These are phyloP conservation scores for Aureobasidium vineae DNA, from an alignment of 2,329 filamentous ascomycete species.

Conservation along the genomic window DNA sequence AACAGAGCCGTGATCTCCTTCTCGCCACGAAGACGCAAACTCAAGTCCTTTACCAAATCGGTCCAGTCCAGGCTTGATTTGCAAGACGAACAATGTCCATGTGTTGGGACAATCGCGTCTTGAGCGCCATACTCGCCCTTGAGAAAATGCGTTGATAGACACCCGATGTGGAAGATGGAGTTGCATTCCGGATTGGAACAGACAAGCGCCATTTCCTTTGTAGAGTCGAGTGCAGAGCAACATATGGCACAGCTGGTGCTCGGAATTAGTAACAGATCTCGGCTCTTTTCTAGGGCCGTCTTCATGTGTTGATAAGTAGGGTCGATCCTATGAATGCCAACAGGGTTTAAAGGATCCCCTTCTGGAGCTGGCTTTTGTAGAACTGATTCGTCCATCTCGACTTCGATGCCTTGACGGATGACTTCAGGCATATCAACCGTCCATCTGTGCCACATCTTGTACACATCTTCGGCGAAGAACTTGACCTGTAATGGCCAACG, in stretches of 20 bases:
- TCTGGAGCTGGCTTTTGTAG: not conserved
- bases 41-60: conserved; percentile 79
- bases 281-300: conserved; percentile 53
- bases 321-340: conserved; percentile 49
- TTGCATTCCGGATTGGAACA: conserved; percentile 53
- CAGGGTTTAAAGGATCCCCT: not conserved
- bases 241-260: conserved; percentile 53
- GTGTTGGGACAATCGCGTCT: conserved; percentile 61
- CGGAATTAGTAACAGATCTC: conserved; percentile 43
- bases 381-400: conserved; percentile 29
- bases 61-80: conserved; percentile 63
- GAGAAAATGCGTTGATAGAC: conserved; percentile 55
- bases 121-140: conserved; percentile 40
- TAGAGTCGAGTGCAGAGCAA: conserved; percentile 39
- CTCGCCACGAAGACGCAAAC: conserved; percentile 65
- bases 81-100: conserved; percentile 72
- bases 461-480: conserved; percentile 72
- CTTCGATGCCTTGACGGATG: conserved; percentile 48
- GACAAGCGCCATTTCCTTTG: conserved; percentile 48
- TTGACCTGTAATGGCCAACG: conserved; percentile 79
- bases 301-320: conserved; percentile 54
- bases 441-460: conserved; percentile 65
- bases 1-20: conserved; percentile 69
- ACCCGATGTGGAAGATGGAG: conserved; percentile 55
- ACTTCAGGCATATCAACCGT: conserved; percentile 51